Percentiles rank a stretch among this genome's conserved stretches.
These are phyloP conservation scores for Panicum hallii DNA, from an alignment of 202 grass and related monocot species.

Conservation along the genomic window DNA sequence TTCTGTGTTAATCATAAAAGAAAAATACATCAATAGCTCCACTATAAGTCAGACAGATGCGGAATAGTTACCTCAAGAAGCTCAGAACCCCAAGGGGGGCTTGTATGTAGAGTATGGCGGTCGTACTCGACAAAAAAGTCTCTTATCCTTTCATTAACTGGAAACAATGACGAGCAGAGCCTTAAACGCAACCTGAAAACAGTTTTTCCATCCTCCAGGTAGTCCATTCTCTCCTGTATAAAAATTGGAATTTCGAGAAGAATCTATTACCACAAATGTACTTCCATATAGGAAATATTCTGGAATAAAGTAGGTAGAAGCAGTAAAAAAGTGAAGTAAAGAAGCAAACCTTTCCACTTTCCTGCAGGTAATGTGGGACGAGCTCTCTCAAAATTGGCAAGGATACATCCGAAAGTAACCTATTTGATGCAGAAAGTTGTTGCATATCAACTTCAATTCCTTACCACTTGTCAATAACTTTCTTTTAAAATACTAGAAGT, in stretches of 20 bases:
- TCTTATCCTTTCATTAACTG: slow-evolving; percentile 95
- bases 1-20: slow-evolving; percentile 28
- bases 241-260: slow-evolving; percentile 39
- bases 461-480: slow-evolving; percentile 17
- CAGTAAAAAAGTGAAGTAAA: background rate
- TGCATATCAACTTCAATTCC: slow-evolving; percentile 43
- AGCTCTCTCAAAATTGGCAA: slow-evolving; percentile 96
- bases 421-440: slow-evolving; percentile 48
- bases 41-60: slow-evolving; percentile 29
- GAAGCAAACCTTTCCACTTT: slow-evolving; percentile 83
- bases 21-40: slow-evolving; percentile 33
- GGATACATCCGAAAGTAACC: slow-evolving; percentile 93
- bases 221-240: slow-evolving; percentile 87
- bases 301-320: slow-evolving; percentile 18
- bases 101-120: slow-evolving; percentile 93
- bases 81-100: slow-evolving; percentile 99
- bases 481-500: slow-evolving; percentile 30
- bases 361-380: slow-evolving; percentile 92
- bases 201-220: slow-evolving; percentile 94
- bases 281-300: slow-evolving; percentile 21
- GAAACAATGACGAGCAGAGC: slow-evolving; percentile 91
- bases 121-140: slow-evolving; percentile 99
- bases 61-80: slow-evolving; percentile 88
- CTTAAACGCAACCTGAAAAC: slow-evolving; percentile 86
- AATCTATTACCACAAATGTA: slow-evolving; percentile 26